These are phyloP conservation scores for Pseudisothecium myosuroides DNA, from an alignment of 225 moss, liverwort and hornwort species.

Conservation along the genomic window DNA sequence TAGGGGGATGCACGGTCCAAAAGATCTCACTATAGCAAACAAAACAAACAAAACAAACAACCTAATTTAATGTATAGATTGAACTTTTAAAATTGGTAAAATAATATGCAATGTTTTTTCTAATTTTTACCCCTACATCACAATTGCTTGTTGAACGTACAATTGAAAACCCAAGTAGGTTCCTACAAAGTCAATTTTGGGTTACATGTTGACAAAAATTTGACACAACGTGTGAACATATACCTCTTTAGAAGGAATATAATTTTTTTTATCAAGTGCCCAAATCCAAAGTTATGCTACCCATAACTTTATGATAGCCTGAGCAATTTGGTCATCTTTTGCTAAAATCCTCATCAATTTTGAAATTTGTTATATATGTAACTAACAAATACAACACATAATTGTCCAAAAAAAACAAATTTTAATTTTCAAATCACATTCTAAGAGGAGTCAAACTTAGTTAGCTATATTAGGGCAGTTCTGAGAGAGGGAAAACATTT, in stretches of 20 bases:
- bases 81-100: background rate
- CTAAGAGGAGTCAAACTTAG: background rate
- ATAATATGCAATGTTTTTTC: no score
- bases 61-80: no score
- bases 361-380: background rate
- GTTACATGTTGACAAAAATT: background rate
- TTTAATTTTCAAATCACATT: background rate
- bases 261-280: background rate
- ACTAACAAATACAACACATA: background rate
- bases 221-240: background rate
- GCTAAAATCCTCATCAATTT: background rate
- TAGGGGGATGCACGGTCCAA: no score
- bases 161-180: background rate
- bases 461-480: background rate
- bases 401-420: no score
- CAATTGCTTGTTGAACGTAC: background rate
- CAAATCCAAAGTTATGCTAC: background rate
- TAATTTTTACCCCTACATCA: no score
- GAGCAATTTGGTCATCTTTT: fast-evolving
- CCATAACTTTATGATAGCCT: fast-evolving
- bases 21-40: no score
- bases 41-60: no score
- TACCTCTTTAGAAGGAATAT: background rate
- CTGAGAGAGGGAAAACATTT: no score
- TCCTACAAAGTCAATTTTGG: background rate